A percentile compares a stretch with the other conserved stretches of the same genome.
phyloP scores from a whole-genome alignment of 2,329 filamentous ascomycete genomes.

The Aspergillus phoenicis region DNA sequence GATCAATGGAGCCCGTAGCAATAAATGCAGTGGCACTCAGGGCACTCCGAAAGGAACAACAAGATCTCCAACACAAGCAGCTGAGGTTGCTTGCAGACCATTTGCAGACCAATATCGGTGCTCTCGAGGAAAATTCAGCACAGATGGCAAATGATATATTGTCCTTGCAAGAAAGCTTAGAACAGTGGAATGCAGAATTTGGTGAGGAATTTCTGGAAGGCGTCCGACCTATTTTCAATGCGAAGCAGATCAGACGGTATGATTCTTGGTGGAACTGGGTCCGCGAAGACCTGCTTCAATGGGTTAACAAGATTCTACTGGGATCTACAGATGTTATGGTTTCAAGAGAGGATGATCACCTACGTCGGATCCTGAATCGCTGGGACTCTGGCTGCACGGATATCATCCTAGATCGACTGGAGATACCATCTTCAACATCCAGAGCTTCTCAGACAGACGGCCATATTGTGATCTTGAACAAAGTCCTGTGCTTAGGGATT shows the following conservation, averaged over 20 bases:
- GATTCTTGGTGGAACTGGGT: slow-evolving; percentile 44
- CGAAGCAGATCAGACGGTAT: slow-evolving; percentile 31
- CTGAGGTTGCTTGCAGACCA: slow-evolving; percentile 13
- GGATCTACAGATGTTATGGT: not conserved
- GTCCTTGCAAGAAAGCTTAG: slow-evolving; percentile 23
- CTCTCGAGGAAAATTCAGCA: not conserved
- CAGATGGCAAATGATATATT: not conserved
- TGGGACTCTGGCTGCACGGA: slow-evolving; percentile 21
- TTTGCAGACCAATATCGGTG: not conserved
- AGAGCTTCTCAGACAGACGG: not conserved
- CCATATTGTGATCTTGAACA: slow-evolving; percentile 1
- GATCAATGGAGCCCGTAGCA: not conserved
- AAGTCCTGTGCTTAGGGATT: slow-evolving; percentile 10
- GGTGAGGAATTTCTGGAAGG: slow-evolving; percentile 34
- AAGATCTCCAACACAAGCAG: slow-evolving; percentile 13
- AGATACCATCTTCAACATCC: not conserved
- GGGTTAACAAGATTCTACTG: slow-evolving; percentile 9
- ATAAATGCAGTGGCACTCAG: slow-evolving; percentile 8
- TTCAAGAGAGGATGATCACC: not conserved
- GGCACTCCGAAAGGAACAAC: slow-evolving; percentile 8
- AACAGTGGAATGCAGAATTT: slow-evolving; percentile 32
- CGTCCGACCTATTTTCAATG: slow-evolving; percentile 34
- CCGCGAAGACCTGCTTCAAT: slow-evolving; percentile 26
- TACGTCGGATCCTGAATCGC: slow-evolving; percentile 18
- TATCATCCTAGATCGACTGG: slow-evolving; percentile 11